Base-by-base conservation (phyloP, 2,329 filamentous ascomycete species). In the Gnomoniopsis smithogilvyi region DNA sequence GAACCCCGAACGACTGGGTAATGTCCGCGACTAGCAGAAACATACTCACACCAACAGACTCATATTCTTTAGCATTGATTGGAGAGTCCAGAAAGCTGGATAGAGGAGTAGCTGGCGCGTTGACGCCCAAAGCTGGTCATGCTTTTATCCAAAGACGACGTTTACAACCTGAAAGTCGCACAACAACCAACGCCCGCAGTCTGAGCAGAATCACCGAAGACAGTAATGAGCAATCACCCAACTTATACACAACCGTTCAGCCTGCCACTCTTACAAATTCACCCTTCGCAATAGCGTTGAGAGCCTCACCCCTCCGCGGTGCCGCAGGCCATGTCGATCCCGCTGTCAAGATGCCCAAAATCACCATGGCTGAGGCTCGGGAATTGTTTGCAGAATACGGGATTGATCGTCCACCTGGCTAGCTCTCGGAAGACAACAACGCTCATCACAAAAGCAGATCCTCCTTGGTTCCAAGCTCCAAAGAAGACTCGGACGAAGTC, bases 301-400 rank as follows among this genome's bases (percentile, higher is more conserved):
- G 30, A n/a, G 19, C 36, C n/a, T 24, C 45, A 3, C 17, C 41
- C 14, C 56, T 51, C 15, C 45, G 38, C n/a, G 34, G 49, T 43
- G 30, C 11, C 26, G 17, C 47, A 36, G 17, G 21, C 12, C 33
- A 43, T 2, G 2, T 22, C 38, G 19, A 41, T 1, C 53, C 47
- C 21, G 10, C 33, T 34, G 33, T 11, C 17, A 21, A 14, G 34
- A 47, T 22, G 51, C 47, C 34, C 7, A 36, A 24, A 8, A 14
- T 15, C 19, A 56, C 58, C 14, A 56, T 62, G 57, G 51, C 73
- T 51, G 78, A 77, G 58, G 80, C 78, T 8, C 69, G 78, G 52
- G 73, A 79, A 8, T 70, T 83, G 11, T 81, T 81, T 61, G 72
- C 76, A 41, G 71, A 77, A 46, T 76, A 80, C 64, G 72, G 76